phyloP scores from a whole-genome alignment of 2,329 filamentous ascomycete species.

The Decorospora gaudefroyi region DNA sequence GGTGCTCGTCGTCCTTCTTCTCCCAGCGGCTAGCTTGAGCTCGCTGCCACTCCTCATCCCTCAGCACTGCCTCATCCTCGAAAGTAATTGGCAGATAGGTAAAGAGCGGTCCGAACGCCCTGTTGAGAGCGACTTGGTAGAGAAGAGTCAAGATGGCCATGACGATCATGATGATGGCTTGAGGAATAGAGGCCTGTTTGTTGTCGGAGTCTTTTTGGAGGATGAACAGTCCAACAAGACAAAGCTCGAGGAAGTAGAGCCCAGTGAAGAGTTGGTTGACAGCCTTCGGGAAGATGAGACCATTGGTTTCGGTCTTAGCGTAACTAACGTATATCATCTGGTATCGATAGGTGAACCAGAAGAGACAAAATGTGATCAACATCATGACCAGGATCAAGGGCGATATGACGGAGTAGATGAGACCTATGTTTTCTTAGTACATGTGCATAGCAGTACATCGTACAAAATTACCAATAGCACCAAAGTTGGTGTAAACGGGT shows the following conservation, averaged over 20 bases:
- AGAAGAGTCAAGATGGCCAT: constrained; percentile 69
- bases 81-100: constrained; percentile 91
- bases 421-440: constrained; percentile 46
- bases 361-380: constrained; percentile 84
- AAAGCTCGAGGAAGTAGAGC: constrained; percentile 91
- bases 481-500: constrained; percentile 94
- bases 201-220: constrained; percentile 65
- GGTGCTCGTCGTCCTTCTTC: constrained; percentile 56
- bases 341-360: constrained; percentile 96
- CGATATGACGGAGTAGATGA: constrained; percentile 87
- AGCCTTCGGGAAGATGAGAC: constrained; percentile 85
- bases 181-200: constrained; percentile 66
- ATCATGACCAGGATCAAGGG: constrained; percentile 93
- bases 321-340: constrained; percentile 94
- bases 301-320: constrained; percentile 88
- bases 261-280: constrained; percentile 96
- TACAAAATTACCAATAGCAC: constrained; percentile 70
- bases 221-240: constrained; percentile 87
- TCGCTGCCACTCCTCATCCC: constrained; percentile 84
- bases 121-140: constrained; percentile 81
- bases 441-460: background rate
- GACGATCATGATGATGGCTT: constrained; percentile 85
- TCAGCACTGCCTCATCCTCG: constrained; percentile 90
- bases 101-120: constrained; percentile 81
- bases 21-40: constrained; percentile 74